A percentile compares a stretch with the other conserved stretches of the same genome.
These are phyloP conservation scores for Aureobasidium sp. DNA, from an alignment of 2,329 filamentous ascomycete species.

Conservation along the genomic window DNA sequence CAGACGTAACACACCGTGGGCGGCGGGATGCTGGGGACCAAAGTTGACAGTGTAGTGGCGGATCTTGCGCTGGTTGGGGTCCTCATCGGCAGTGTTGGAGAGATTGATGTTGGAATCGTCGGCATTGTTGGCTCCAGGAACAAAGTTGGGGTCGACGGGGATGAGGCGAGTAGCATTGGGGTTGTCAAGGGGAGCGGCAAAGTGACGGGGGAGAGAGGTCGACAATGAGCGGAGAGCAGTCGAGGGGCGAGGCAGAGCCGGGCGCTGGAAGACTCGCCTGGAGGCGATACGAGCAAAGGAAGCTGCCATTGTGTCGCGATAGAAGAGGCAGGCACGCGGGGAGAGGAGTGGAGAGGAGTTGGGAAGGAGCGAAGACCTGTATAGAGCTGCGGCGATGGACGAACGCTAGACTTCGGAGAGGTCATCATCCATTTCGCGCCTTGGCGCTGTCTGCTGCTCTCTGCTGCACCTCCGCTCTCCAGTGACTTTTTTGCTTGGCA, in stretches of 20 bases:
- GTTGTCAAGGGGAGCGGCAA: slow-evolving; percentile 49
- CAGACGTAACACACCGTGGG: slow-evolving; percentile 93
- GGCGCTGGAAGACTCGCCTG: slow-evolving; percentile 58
- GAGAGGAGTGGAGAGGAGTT: slow-evolving; percentile 18
- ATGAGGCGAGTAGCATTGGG: slow-evolving; percentile 55
- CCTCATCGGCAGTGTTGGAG: slow-evolving; percentile 39
- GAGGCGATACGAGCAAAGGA: slow-evolving; percentile 65
- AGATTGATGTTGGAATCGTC: slow-evolving; percentile 37
- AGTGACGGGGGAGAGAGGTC: slow-evolving; percentile 54
- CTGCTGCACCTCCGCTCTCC: neutral
- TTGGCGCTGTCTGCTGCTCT: neutral
- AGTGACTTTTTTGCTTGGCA: neutral
- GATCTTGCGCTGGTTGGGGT: slow-evolving; percentile 68
- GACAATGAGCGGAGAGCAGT: slow-evolving; percentile 53
- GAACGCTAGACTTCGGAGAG: slow-evolving; percentile 1
- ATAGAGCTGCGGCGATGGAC: slow-evolving; percentile 9
- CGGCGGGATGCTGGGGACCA: slow-evolving; percentile 94
- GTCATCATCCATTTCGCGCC: too few relatives aligned
- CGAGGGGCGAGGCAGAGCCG: slow-evolving; percentile 37
- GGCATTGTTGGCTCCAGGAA: slow-evolving; percentile 39
- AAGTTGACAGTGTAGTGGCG: slow-evolving; percentile 99
- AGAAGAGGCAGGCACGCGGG: neutral
- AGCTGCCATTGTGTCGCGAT: slow-evolving; percentile 51
- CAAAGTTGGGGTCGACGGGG: slow-evolving; percentile 59
- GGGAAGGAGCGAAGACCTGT: neutral